A percentile compares a stretch with the other conserved stretches of the same genome.
These are phyloP conservation scores for Oryza glumipatula DNA, from an alignment of 176 grass and related monocot species.

Conservation along the genomic window DNA sequence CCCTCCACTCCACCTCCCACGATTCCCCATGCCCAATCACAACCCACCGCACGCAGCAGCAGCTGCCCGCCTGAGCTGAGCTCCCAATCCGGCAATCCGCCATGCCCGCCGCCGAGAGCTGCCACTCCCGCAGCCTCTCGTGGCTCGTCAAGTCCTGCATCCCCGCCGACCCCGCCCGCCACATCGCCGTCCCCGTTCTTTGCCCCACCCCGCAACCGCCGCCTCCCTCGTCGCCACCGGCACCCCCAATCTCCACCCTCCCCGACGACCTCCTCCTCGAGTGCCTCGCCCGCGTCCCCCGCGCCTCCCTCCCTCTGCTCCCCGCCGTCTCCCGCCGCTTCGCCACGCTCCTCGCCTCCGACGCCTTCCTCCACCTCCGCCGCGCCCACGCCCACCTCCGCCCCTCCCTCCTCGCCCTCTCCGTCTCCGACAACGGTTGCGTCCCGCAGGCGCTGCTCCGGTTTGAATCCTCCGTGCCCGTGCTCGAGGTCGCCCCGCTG, in stretches of 20 bases:
- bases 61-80: neutral
- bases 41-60: neutral
- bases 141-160: conserved; percentile 77
- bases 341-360: conserved; percentile 47
- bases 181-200: conserved; percentile 50
- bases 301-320: conserved; percentile 55
- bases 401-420: conserved; percentile 60
- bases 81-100: neutral
- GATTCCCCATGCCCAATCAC: conserved; percentile 22
- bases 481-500: conserved; percentile 36
- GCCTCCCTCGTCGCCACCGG: neutral
- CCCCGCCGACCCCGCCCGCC: conserved; percentile 63
- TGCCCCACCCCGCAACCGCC: neutral
- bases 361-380: conserved; percentile 58
- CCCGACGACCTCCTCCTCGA: conserved; percentile 82
- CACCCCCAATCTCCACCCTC: conserved; percentile 44
- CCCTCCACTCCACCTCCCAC: neutral
- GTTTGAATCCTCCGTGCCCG: neutral
- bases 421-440: conserved; percentile 30
- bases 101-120: conserved; percentile 65
- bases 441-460: conserved; percentile 49
- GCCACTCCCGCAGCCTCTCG: conserved; percentile 70
- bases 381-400: conserved; percentile 55
- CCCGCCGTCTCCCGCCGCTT: conserved; percentile 70
- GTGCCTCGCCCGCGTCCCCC: conserved; percentile 58